phyloP scores from a whole-genome alignment of 2,329 filamentous ascomycete species.

The Phaeophleospora eucalypticola region DNA sequence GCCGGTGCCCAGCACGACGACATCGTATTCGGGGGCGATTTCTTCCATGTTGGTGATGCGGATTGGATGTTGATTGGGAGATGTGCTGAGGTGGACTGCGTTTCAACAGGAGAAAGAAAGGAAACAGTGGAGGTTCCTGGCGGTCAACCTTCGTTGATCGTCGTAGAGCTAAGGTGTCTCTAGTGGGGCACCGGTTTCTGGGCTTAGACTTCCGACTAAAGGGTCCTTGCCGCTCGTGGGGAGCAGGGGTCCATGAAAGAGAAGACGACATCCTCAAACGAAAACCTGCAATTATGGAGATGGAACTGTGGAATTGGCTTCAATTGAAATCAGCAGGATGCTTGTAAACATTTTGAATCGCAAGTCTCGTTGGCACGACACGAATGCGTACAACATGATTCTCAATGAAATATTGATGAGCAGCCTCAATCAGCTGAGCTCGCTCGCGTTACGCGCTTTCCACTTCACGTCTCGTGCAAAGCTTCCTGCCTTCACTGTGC shows the following conservation, averaged over 20 bases:
- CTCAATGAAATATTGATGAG: not conserved
- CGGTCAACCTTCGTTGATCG: not conserved
- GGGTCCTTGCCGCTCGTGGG: not conserved
- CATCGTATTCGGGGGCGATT: conserved; percentile 97
- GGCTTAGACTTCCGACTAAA: not conserved
- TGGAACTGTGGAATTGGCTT: no score
- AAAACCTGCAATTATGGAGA: not conserved
- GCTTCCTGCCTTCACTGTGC: not conserved
- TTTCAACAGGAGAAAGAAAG: no score
- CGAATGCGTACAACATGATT: no score
- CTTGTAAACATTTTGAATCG: no score
- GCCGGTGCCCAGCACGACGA: conserved; percentile 96
- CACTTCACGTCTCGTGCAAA: not conserved
- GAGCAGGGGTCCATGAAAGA: not conserved
- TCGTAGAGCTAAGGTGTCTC: not conserved
- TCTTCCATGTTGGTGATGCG: conserved; percentile 74
- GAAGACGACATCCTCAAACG: no score
- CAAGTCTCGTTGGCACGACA: no score
- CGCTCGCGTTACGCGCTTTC: not conserved
- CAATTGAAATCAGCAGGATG: no score
- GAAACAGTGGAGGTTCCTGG: not conserved
- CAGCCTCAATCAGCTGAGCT: not conserved
- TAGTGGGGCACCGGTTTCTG: not conserved
- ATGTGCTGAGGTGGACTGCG: no score
- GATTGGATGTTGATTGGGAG: not conserved